Percentiles rank a stretch among this genome's conserved stretches.
phyloP scores from a whole-genome alignment of 768 basidiomycete species.

The Terana coerulea region DNA sequence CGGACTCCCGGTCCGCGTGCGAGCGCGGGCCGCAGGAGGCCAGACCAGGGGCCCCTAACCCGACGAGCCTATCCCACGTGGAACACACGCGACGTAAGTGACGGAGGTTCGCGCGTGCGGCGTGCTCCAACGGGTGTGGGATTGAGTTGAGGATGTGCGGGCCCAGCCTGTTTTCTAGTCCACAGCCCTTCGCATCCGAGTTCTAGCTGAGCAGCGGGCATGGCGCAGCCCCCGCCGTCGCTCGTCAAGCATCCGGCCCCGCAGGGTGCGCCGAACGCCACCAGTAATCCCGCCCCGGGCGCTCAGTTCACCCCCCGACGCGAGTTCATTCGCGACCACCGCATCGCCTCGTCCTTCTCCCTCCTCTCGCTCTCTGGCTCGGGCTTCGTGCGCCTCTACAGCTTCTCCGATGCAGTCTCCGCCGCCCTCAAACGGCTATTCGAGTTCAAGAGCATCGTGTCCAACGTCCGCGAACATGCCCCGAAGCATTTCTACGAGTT shows the following conservation, averaged over 20 bases:
- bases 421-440: slow-evolving; percentile 53
- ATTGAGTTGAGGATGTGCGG: slow-evolving; percentile 4
- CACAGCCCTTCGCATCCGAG: slow-evolving; percentile 10
- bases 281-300: slow-evolving; percentile 32
- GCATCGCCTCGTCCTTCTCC: slow-evolving; percentile 56
- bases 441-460: slow-evolving; percentile 40
- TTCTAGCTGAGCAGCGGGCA: no score
- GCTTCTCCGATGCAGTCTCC: slow-evolving; percentile 55
- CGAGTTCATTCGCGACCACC: slow-evolving; percentile 65
- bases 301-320: slow-evolving; percentile 61
- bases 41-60: slow-evolving; percentile 3
- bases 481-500: slow-evolving; percentile 63
- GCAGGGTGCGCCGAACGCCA: slow-evolving; percentile 10
- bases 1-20: background rate
- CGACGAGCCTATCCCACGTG: slow-evolving; percentile 5
- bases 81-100: slow-evolving; percentile 9
- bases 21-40: background rate
- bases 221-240: slow-evolving; percentile 20
- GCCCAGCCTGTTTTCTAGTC: background rate
- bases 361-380: slow-evolving; percentile 66
- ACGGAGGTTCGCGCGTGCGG: slow-evolving; percentile 6
- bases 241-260: slow-evolving; percentile 14
- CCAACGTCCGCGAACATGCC: slow-evolving; percentile 50
- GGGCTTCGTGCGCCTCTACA: slow-evolving; percentile 64
- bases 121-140: slow-evolving; percentile 4